Base-by-base conservation (phyloP, 208 protist genomes). In the Herpetomonas samuelpessoai region DNA sequence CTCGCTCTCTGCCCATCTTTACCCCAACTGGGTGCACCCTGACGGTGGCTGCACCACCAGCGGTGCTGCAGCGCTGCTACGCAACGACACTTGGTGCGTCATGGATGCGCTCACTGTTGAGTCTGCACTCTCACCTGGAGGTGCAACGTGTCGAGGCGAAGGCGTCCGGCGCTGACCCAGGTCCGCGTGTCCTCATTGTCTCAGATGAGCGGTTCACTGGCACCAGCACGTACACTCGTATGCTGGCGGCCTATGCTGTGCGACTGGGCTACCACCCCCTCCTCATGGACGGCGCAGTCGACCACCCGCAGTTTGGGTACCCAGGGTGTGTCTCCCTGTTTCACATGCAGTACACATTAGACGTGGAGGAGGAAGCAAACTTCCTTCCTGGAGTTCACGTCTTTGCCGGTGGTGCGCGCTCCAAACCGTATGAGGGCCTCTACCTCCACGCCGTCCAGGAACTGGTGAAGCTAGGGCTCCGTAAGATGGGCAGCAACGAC, bases 181-280 rank as follows among this genome's bases (percentile, higher is more conserved):
- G 84, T 0, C 84, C 84, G 18, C 79, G 79, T 16, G 74, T 81
- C 2, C 75, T 91, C 18, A 74, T 91, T 49, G 68, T 87, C 26
- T 71, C 71, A 18, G 84, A 88, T 49, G 64, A 67, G 21, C 70
- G 65, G 26, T 46, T 67, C 48, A 58, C 38, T n/a, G 84, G 81
- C 21, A 75, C 68, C 31, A 86, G 80, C 56, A 76, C 71, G 27
- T 85, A 79, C 46, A 61, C 78, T 10, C 65, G 67, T 19, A 76
- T 51, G 50, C 75, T 88, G 18, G 50, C 58, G 21, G 75, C 87
- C 50, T 86, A 81, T 41, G 78, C 80, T 10, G 67, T 88, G 16
- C 74, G 77, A 7, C 67, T 84, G 3, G 83, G 83, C 53, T 90
- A 86, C 54, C 79, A 90, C 56, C 79, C 83, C 7, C 61, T 90